These are phyloP conservation scores for Saccharomycopsis javanensis DNA, from an alignment of 805 yeast species.

Conservation along the genomic window DNA sequence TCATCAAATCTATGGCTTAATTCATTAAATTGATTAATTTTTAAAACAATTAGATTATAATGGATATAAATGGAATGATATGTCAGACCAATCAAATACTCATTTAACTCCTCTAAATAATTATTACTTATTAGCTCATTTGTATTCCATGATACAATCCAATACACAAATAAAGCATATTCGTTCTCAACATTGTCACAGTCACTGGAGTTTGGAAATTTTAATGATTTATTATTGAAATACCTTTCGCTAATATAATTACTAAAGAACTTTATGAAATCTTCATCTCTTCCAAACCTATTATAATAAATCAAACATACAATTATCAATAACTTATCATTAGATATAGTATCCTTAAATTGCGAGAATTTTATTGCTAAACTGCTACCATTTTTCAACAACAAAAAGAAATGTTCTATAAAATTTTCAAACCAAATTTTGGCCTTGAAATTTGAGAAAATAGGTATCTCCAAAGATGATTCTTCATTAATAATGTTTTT, in stretches of 20 bases:
- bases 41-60: constrained; percentile 6
- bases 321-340: constrained; percentile 7
- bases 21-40: constrained; percentile 3
- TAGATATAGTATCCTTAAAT: background rate
- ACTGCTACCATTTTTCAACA: background rate
- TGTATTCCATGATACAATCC: background rate
- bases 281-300: constrained; percentile 1
- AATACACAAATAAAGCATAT: constrained; percentile 1
- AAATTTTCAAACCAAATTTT: constrained; percentile 12
- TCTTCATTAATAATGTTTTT: background rate
- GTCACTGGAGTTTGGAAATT: constrained; percentile 11
- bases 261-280: constrained; percentile 5
- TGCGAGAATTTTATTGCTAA: background rate
- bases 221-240: background rate
- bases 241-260: background rate
- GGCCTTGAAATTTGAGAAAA: constrained; percentile 11
- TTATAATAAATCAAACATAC: constrained; percentile 5
- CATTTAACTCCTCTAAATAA: constrained; percentile 5
- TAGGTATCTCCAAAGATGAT: constrained; percentile 6
- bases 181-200: background rate
- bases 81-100: constrained; percentile 9
- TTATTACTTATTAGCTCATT: background rate
- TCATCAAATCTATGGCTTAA: background rate
- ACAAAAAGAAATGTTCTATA: constrained; percentile 7
- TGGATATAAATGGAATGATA: constrained; percentile 16